Percentiles rank a stretch among this genome's conserved stretches.
These are phyloP conservation scores for Melocanna baccifera DNA, from an alignment of 176 grass and related monocot species.

Conservation along the genomic window DNA sequence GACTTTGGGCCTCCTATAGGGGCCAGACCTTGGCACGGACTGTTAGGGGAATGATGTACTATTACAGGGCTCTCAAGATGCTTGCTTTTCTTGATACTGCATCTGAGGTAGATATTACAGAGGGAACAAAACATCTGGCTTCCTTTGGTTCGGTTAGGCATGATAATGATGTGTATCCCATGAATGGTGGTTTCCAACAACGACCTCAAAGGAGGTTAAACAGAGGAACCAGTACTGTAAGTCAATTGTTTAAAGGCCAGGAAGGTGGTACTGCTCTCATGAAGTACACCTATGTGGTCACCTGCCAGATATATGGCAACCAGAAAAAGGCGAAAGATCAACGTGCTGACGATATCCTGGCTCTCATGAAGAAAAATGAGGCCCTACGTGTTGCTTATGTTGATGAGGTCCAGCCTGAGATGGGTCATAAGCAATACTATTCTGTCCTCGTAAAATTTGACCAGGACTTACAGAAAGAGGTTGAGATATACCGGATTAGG, in stretches of 20 bases:
- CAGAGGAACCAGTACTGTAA: slow-evolving; percentile 66
- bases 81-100: slow-evolving; percentile 91
- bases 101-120: slow-evolving; percentile 80
- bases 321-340: slow-evolving; percentile 80
- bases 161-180: slow-evolving; percentile 50
- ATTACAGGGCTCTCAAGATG: slow-evolving; percentile 98
- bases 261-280: slow-evolving; percentile 81
- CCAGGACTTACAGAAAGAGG: slow-evolving; percentile 58
- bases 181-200: slow-evolving; percentile 45
- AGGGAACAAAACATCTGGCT: slow-evolving; percentile 72
- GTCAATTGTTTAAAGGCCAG: slow-evolving; percentile 77
- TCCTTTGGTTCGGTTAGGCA: slow-evolving; percentile 70
- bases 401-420: slow-evolving; percentile 56
- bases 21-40: slow-evolving; percentile 87
- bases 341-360: slow-evolving; percentile 76
- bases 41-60: slow-evolving; percentile 99
- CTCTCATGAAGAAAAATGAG: slow-evolving; percentile 93
- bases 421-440: slow-evolving; percentile 57
- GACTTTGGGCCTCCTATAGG: slow-evolving; percentile 96
- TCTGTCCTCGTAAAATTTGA: slow-evolving; percentile 98
- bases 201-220: slow-evolving; percentile 51
- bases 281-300: slow-evolving; percentile 94
- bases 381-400: slow-evolving; percentile 90
- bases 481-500: slow-evolving; percentile 88
- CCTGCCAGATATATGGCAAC: slow-evolving; percentile 94